Evolutionary conservation across 371 early-diverging fungal species (phyloP), one percentile per base, ranked within the genome.

Genomic region (Mortierella sp.): DNA sequence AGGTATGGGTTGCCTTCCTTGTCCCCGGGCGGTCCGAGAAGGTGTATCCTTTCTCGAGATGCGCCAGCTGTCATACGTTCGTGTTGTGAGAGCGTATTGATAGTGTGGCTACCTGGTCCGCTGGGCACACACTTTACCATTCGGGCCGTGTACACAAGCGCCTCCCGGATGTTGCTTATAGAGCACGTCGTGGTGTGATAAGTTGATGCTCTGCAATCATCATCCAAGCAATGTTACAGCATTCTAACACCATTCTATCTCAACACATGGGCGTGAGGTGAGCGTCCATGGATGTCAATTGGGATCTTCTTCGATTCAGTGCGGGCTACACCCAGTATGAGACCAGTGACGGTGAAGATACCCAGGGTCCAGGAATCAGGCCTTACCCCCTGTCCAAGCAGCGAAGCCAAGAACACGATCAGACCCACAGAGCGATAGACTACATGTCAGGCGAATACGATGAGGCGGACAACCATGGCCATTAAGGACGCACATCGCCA

Each of bases 391-490:
- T 49, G 2, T 43, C 71, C 1, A 58, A 45, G 7, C 61, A 50
- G 16, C 51, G 45, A 9, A 10, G 26, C 16, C 48, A 46, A 31
- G 57, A 30, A 16, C 54, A 52, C 27, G 26, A 14, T 4, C 28
- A 53, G 16, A 39, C 8, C 2, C 59, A 45, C 5, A 16, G 9
- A 46, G 49, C 12, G 12, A 45, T 27, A 2, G 66, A n/a, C 0
- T 71, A 66, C 12, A 61, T 52, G 21, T 55, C 73, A 12, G 42
- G 56, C 19, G 64, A 58, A 18, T 59, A 60, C 14, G 67, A 58
- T 50, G 63, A 58, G 8, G 49, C 39, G 16, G 28, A 56, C 10
- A 45, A 41, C 8, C 61, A 16, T 12, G 31, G 28, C 19, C 41
- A 50, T n/a, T 14, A 39, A 3, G 54, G 49, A 23, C 39, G 2